A percentile compares a stretch with the other conserved stretches of the same genome.
Evolutionary conservation across 1,139 yeast genomes (phyloP).

Genomic region (Geotrichum macrosporum): DNA sequence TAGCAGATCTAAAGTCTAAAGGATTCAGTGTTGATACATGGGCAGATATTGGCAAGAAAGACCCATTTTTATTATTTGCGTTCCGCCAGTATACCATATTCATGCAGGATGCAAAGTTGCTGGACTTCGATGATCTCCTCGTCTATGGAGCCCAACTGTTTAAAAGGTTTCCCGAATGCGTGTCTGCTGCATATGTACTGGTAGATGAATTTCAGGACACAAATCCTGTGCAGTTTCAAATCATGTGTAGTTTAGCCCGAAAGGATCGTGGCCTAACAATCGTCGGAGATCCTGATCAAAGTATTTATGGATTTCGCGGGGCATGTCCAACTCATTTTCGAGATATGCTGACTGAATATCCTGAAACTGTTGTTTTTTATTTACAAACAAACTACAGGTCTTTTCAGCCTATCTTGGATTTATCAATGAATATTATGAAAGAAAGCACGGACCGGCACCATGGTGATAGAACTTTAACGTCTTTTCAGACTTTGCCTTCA

Average conservation of each 20-base stretch:
- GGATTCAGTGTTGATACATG: conserved; percentile 9
- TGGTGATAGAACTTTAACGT: conserved; percentile 20
- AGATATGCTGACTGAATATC: conserved; percentile 51
- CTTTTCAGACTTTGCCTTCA: not conserved
- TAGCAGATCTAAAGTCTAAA: conserved; percentile 9
- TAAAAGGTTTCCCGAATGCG: conserved; percentile 40
- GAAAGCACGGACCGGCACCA: conserved; percentile 44
- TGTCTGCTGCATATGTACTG: conserved; percentile 55
- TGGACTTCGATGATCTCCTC: conserved; percentile 61
- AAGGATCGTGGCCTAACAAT: conserved; percentile 47
- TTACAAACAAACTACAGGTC: conserved; percentile 78
- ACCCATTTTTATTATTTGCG: conserved; percentile 5
- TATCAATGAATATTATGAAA: conserved; percentile 65
- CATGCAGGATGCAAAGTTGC: conserved; percentile 11
- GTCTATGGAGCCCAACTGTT: conserved; percentile 52
- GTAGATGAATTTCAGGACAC: conserved; percentile 97
- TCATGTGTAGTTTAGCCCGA: conserved; percentile 58
- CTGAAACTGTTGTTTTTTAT: conserved; percentile 40
- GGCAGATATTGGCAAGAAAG: conserved; percentile 5
- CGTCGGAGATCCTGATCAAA: conserved; percentile 96
- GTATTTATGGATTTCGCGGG: conserved; percentile 69
- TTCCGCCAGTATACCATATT: conserved; percentile 6
- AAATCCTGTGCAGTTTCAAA: conserved; percentile 64
- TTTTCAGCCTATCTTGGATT: conserved; percentile 56
- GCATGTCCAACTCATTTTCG: conserved; percentile 69